phyloP scores from a whole-genome alignment of 306 rosid genomes.

The Inga laurina region DNA sequence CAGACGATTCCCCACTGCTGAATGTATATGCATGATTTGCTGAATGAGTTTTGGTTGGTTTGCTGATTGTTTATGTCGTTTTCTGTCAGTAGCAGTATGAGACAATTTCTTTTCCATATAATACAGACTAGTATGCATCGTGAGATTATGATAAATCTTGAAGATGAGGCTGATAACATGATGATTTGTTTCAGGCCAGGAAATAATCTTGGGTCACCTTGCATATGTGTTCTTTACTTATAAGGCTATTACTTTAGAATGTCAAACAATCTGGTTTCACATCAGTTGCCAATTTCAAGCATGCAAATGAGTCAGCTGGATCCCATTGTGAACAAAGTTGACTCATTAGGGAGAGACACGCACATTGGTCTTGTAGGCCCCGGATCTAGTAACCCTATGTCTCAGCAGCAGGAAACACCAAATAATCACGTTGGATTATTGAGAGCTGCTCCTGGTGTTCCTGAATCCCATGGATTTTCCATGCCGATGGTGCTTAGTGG shows the following conservation, averaged over 20 bases:
- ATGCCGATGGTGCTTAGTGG: slow-evolving; percentile 44
- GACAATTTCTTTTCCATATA: background rate
- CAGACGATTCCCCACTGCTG: background rate
- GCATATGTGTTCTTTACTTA: slow-evolving; percentile 12
- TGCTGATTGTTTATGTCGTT: background rate
- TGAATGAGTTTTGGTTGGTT: slow-evolving; percentile 2
- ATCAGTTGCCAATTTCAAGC: slow-evolving; percentile 46
- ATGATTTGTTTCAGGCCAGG: slow-evolving; percentile 29
- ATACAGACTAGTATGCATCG: background rate
- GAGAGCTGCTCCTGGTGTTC: slow-evolving; percentile 41
- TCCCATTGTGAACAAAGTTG: slow-evolving; percentile 50
- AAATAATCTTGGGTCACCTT: background rate
- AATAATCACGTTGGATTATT: slow-evolving; percentile 43
- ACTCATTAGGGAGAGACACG: slow-evolving; percentile 54
- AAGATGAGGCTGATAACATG: slow-evolving; percentile 9
- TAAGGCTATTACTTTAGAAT: slow-evolving; percentile 38
- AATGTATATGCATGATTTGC: background rate
- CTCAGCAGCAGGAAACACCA: slow-evolving; percentile 44
- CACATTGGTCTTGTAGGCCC: slow-evolving; percentile 55
- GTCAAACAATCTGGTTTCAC: slow-evolving; percentile 66
- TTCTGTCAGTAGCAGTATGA: background rate
- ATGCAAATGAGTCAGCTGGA: slow-evolving; percentile 67
- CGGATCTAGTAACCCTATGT: slow-evolving; percentile 41
- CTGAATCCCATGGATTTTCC: slow-evolving; percentile 46
- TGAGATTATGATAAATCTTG: slow-evolving; percentile 12